Evolutionary conservation across 192 early-diverging fungal genomes (phyloP).

Genomic region (Rhizophagus prolifer): DNA sequence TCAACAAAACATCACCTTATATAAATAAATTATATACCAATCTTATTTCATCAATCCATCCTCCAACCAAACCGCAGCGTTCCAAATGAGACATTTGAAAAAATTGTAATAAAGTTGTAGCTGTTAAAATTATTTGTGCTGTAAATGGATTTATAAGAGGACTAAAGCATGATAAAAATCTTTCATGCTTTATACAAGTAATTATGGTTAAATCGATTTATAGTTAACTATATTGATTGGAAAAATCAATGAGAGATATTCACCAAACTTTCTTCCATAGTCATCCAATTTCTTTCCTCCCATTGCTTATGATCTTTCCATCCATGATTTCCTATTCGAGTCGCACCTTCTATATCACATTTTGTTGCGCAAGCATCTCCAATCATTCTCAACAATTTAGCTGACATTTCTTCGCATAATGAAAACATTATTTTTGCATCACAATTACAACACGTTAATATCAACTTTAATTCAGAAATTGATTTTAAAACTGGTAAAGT

Average conservation of each 20-base stretch:
- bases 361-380: constrained; percentile 17
- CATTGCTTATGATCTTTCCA: constrained; percentile 19
- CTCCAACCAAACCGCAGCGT: constrained; percentile 2
- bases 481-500: constrained; percentile 11
- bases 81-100: constrained; percentile 24
- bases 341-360: neutral
- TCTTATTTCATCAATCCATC: constrained; percentile 20
- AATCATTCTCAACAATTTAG: constrained; percentile 22
- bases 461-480: neutral
- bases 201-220: neutral
- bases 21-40: neutral
- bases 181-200: constrained; percentile 26
- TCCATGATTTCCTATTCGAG: neutral
- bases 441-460: neutral
- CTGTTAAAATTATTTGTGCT: constrained; percentile 25
- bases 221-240: no score
- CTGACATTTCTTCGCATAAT: constrained; percentile 26
- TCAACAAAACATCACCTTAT: no score
- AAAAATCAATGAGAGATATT: neutral
- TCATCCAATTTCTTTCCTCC: constrained; percentile 23
- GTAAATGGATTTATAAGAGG: constrained; percentile 28
- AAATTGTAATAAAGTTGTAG: constrained; percentile 8
- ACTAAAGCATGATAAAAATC: constrained; percentile 21
- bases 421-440: constrained; percentile 9
- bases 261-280: constrained; percentile 25